These are phyloP conservation scores for Piper longum DNA, from an alignment of 164 flowering plant species.

Conservation along the genomic window DNA sequence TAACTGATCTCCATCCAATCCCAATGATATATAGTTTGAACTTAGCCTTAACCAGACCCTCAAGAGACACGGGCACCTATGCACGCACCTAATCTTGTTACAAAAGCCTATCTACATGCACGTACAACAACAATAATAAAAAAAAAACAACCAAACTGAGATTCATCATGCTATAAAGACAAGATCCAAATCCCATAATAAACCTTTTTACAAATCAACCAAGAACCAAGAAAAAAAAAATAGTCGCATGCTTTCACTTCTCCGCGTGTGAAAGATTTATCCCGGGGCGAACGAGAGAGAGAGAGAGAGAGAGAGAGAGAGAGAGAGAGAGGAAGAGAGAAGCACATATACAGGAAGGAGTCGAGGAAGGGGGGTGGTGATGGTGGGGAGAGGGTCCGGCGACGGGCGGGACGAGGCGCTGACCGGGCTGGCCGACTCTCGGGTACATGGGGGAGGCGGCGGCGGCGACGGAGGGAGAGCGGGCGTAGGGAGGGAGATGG, in stretches of 20 bases:
- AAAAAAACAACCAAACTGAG: no score
- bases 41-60: neutral
- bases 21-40: neutral
- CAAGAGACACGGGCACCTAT: neutral
- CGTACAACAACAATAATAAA: no score
- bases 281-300: neutral
- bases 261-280: neutral
- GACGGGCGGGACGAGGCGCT: slow-evolving; percentile 1
- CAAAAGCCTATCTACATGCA: neutral
- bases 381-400: slow-evolving; percentile 5
- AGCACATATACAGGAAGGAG: slow-evolving; percentile 4
- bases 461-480: neutral
- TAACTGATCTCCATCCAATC: neutral
- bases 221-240: neutral
- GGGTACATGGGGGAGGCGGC: slow-evolving; percentile 4
- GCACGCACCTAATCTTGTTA: neutral
- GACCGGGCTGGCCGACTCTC: slow-evolving; percentile 9
- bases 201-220: neutral
- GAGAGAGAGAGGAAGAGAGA: neutral
- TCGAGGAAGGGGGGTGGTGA: neutral
- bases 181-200: neutral
- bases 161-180: no score
- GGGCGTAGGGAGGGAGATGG: slow-evolving; percentile 1
- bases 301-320: neutral
- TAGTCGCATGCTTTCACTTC: neutral